Percentiles rank a stretch among this genome's conserved stretches.
phyloP scores from a whole-genome alignment of 2,329 filamentous ascomycete species.

The Botryosphaeria dothidea region DNA sequence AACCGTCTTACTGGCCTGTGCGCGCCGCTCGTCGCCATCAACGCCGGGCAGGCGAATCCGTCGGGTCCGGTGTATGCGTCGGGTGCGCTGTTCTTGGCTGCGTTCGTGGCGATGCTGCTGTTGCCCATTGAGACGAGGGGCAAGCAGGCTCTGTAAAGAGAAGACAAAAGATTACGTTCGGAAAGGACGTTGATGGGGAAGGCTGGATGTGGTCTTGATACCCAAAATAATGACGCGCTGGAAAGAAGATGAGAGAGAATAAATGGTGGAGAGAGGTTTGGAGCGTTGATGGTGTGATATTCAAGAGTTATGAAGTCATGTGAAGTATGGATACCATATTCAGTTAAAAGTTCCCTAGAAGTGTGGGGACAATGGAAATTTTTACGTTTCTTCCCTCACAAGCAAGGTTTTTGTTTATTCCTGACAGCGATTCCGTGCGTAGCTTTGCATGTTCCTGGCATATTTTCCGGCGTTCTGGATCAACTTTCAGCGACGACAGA shows the following conservation, averaged over 20 bases:
- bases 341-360: background rate
- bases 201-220: background rate
- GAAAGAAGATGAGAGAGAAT: background rate
- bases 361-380: background rate
- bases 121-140: conserved; percentile 48
- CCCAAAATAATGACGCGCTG: background rate
- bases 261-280: background rate
- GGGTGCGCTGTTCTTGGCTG: conserved; percentile 45
- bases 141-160: conserved; percentile 40
- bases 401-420: too few species aligned
- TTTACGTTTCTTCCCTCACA: too few species aligned
- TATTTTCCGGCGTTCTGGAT: too few species aligned
- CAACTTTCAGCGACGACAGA: too few species aligned
- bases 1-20: conserved; percentile 68
- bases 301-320: background rate
- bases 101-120: conserved; percentile 43
- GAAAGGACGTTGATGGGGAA: background rate
- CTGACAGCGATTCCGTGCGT: too few species aligned
- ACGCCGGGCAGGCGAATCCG: conserved; percentile 40
- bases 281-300: background rate
- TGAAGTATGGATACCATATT: background rate
- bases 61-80: conserved; percentile 45
- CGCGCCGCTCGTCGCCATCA: conserved; percentile 66
- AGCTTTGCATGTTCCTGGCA: too few species aligned
- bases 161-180: background rate